Evolutionary conservation across 1,284 basidiomycete genomes (phyloP).

Genomic region (Schizopora paradoxa): DNA sequence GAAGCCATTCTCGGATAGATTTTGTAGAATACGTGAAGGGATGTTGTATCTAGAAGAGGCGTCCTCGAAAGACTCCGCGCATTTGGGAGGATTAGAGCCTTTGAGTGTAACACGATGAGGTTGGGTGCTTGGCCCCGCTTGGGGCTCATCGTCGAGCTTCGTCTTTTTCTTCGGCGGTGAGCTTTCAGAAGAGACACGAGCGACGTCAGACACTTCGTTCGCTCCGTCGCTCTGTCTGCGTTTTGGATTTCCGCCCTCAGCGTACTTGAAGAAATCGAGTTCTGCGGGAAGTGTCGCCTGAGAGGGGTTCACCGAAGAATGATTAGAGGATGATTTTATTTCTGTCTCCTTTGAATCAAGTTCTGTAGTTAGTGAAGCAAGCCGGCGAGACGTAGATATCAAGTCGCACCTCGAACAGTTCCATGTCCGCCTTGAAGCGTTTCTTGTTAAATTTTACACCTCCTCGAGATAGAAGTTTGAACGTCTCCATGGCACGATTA

Average conservation of each 20-base stretch:
- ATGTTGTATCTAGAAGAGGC: conserved; percentile 52
- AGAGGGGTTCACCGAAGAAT: conserved; percentile 22
- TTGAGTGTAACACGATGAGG: conserved; percentile 65
- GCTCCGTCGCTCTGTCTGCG: conserved; percentile 25
- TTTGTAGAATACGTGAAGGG: conserved; percentile 52
- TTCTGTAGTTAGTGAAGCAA: conserved; percentile 17
- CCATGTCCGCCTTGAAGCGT: conserved; percentile 66
- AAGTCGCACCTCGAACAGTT: conserved; percentile 61
- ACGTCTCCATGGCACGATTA: conserved; percentile 80
- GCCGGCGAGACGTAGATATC: conserved; percentile 2
- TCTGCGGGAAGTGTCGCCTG: conserved; percentile 67
- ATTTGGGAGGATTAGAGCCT: conserved; percentile 57
- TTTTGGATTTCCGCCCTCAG: conserved; percentile 49
- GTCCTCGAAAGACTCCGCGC: conserved; percentile 52
- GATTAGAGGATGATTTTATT: conserved; percentile 16
- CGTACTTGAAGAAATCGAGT: conserved; percentile 88
- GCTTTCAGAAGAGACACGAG: no score
- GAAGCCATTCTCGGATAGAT: conserved; percentile 57
- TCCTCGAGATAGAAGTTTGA: conserved; percentile 73
- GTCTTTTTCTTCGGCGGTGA: conserved; percentile 27
- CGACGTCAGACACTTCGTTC: conserved; percentile 29
- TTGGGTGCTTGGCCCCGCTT: conserved; percentile 27
- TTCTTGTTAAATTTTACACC: conserved; percentile 76
- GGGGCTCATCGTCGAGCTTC: conserved; percentile 27
- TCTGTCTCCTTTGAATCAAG: conserved; percentile 20